Evolutionary conservation across 352 stramenopile genomes (phyloP).

Genomic region (Pythium biforme): DNA sequence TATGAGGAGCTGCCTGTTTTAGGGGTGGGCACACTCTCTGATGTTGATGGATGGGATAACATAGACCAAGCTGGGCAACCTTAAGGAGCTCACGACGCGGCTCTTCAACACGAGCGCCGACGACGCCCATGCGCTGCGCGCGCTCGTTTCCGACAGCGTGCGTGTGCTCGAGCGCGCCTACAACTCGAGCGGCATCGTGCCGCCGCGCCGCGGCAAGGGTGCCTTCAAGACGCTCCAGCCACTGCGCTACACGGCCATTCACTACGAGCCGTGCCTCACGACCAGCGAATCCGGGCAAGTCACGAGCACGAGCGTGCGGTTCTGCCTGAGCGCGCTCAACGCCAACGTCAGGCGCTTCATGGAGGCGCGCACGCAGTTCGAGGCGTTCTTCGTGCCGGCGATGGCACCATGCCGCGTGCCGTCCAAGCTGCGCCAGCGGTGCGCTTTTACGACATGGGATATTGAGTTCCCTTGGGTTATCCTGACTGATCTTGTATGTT

Average conservation of each 20-base stretch:
- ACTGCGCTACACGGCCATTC: slow-evolving; percentile 43
- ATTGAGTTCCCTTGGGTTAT: background rate
- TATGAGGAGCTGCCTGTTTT: too few species aligned
- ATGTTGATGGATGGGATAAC: background rate
- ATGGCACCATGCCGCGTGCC: slow-evolving; percentile 62
- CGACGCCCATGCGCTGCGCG: slow-evolving; percentile 35
- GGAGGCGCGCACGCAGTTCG: slow-evolving; percentile 47
- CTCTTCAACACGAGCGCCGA: slow-evolving; percentile 15
- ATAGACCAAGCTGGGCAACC: slow-evolving; percentile 65
- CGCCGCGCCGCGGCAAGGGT: slow-evolving; percentile 51
- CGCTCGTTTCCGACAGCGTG: slow-evolving; percentile 46
- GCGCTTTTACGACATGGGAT: background rate
- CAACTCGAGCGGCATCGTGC: slow-evolving; percentile 54
- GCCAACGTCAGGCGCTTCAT: slow-evolving; percentile 49
- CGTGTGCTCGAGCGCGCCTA: slow-evolving; percentile 53
- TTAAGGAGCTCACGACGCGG: slow-evolving; percentile 58
- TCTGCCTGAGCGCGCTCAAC: slow-evolving; percentile 46
- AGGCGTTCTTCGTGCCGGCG: slow-evolving; percentile 45
- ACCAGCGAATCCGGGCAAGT: background rate
- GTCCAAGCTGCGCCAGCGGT: slow-evolving; percentile 68
- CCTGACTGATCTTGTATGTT: background rate
- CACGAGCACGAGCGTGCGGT: slow-evolving; percentile 25
- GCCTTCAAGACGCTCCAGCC: slow-evolving; percentile 53
- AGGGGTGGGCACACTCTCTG: too few species aligned
- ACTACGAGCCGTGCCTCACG: slow-evolving; percentile 31